Evolutionary conservation across 257 asterid genomes (phyloP).

Genomic region (Paulownia fortunei): DNA sequence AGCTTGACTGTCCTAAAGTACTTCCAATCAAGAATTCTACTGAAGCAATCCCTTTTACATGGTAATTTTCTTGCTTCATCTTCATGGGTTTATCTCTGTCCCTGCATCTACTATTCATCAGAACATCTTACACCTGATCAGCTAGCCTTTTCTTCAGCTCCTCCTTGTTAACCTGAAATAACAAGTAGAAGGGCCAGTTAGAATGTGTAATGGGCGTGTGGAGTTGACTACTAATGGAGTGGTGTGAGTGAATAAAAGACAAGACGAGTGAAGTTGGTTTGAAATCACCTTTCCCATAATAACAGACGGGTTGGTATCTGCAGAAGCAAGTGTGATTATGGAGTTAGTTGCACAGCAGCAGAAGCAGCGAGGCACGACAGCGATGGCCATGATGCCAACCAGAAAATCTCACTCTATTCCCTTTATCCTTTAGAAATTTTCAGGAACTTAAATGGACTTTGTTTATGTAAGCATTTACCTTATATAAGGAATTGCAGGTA

Average conservation of each 20-base stretch:
- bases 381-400: too few relatives aligned
- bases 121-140: slow-evolving; percentile 33
- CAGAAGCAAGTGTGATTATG: not conserved
- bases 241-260: too few relatives aligned
- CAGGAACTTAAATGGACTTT: not conserved
- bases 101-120: not conserved
- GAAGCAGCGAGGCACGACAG: too few relatives aligned
- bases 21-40: not conserved
- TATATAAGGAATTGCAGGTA: not conserved
- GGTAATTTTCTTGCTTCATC: not conserved
- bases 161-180: slow-evolving; percentile 78
- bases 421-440: too few relatives aligned
- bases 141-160: slow-evolving; percentile 71
- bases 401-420: too few relatives aligned
- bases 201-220: not conserved
- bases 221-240: too few relatives aligned
- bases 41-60: not conserved
- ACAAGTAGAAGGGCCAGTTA: slow-evolving; percentile 5
- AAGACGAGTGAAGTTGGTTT: not conserved
- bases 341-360: not conserved
- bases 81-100: not conserved
- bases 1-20: not conserved
- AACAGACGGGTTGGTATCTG: slow-evolving; percentile 82
- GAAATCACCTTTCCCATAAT: slow-evolving; percentile 82
- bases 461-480: not conserved